Base-by-base conservation (phyloP, 352 stramenopile species). In the Phytophthora colocasiae region DNA sequence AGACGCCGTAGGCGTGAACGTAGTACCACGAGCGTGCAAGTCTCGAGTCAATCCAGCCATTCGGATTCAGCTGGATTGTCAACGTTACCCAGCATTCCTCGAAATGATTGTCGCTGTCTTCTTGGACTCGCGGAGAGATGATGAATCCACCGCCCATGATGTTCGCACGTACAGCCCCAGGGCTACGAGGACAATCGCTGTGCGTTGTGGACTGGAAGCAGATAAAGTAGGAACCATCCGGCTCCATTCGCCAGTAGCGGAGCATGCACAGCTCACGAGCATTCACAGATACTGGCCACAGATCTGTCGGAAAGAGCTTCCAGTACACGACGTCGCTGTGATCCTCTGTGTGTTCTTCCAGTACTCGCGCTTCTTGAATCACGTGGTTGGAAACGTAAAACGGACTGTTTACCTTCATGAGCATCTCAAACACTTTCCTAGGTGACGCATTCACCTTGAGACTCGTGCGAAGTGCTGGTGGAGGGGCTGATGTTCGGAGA, bases 161-260 rank as follows among this genome's bases (percentile, higher is more conserved):
- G 7, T 74, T 81, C 7, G 74, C 87, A 41, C 80, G 80, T 27
- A 95, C 81, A 14, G 75, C 63, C 7, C 65, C 65, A 1, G 58
- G 66, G 26, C 48, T 58, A 0, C 24, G 32, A 31, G 84, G 87
- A 39, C 83, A 93, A 5, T 86, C 65, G 2, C 58, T 6, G 57
- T 96, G 82, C 0, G 80, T 83, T 14, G 84, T 93, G n/a, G 87
- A 96, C 72, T 96, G 87, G 59, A 93, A 92, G 58, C 85, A 94
- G 52, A 96, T 83, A 59, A 94, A 91, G 45, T 93, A 96, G 3
- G 85, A 91, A 24, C 78, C 74, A 61, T 94, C 85, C 5, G 87
- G 78, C 44, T 94, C 84, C 65, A 91, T 93, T 11, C 83, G 84
- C 87, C 87, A 96, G 57, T 96, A 93, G 24, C 87, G 83, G 3